phyloP scores from a whole-genome alignment of 495 filamentous ascomycete genomes.

The Beverwykella pulmonaria region DNA sequence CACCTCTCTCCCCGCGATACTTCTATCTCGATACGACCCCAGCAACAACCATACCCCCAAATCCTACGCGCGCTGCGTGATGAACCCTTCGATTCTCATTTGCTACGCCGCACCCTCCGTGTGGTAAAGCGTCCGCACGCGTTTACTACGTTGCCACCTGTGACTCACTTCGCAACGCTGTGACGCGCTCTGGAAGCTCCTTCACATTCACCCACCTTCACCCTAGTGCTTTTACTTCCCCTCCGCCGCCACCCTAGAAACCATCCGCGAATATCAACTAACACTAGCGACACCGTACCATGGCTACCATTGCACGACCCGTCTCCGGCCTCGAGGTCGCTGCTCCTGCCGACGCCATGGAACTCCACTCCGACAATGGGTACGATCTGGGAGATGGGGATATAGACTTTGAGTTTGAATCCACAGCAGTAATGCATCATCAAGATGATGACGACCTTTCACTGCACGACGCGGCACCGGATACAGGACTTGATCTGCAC shows the following conservation, averaged over 20 bases:
- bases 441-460: constrained; percentile 12
- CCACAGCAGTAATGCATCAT: not conserved
- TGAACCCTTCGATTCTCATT: not conserved
- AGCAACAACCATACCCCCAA: not conserved
- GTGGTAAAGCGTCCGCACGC: not conserved
- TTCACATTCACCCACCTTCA: not conserved
- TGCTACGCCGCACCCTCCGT: not conserved
- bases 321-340: not conserved
- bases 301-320: not conserved
- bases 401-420: constrained; percentile 9
- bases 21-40: not conserved
- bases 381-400: not conserved
- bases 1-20: not conserved
- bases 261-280: not conserved
- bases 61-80: not conserved
- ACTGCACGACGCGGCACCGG: constrained; percentile 1
- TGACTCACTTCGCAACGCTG: not conserved
- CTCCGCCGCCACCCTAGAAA: not conserved
- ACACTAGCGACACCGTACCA: not conserved
- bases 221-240: not conserved
- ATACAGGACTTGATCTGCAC: not conserved
- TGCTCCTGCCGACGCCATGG: constrained; percentile 8
- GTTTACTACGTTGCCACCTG: not conserved
- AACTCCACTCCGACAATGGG: constrained; percentile 5
- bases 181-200: not conserved